Evolutionary conservation across 768 basidiomycete species (phyloP), one percentile per base, ranked within the genome.

Genomic region (Suillus placidus): DNA sequence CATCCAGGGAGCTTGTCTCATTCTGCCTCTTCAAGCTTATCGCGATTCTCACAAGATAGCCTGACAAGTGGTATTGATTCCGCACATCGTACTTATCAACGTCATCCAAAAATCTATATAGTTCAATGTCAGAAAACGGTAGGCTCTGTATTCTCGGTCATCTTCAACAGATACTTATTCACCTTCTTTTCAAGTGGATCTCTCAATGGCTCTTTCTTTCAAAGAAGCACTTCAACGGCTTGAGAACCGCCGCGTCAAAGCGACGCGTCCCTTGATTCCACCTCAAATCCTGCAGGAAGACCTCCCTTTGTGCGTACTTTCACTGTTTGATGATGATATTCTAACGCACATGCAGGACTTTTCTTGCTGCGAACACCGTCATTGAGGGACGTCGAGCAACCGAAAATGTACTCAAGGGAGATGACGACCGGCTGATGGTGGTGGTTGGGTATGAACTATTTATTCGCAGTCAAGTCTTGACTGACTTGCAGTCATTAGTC

Each of bases 251-350:
- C 83, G 95, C 54, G 95, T 98, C 62, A 94, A 87, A 75, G 89
- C 86, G 18, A 95, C 91, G 20, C 83, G 95, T 49, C 95, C 95
- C 35, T 80, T 98, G 64, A 95, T 98, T 64, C 95, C 95, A 60
- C 95, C 95, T 26, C 95, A 96, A 74, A 97, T 98, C 67, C 84
- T 98, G 2, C 91, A 92, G 70, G 95, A 98, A 77, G 95, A 98
- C 77, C 84, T 93, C n/a, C 93, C 93, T 51, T 79, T 94, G 92
- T 93, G 79, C 61, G 87, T 67, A 18, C 54, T 55, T 54, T 37
- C 40, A 20, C 52, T 64, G 26, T 4, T 58, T 26, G 45, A 55
- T 30, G 14, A 37, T 35, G 68, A 23, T 69, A 47, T 23, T 63
- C 55, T 51, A 54, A 66, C 62, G 60, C 52, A 67, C 55, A 54